Evolutionary conservation across 768 basidiomycete genomes (phyloP).

Genomic region (Lactifluus hygrophoroides): DNA sequence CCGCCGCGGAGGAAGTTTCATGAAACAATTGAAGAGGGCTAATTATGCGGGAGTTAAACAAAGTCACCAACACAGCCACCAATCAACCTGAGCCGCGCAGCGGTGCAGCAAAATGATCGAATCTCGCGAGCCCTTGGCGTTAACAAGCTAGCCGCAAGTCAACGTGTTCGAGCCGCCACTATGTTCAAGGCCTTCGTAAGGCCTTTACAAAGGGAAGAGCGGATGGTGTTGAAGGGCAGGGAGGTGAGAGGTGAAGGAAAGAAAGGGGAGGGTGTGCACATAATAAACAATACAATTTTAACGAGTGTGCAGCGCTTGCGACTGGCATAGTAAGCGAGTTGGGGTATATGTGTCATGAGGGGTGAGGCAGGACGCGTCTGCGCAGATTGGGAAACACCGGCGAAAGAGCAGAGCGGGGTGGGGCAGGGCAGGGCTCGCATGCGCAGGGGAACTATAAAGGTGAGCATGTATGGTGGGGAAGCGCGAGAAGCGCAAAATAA

Average conservation of each 20-base stretch:
- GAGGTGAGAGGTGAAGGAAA: neutral
- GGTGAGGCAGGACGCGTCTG: slow-evolving; percentile 1
- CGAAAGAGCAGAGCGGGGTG: neutral
- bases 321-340: slow-evolving; percentile 15
- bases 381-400: neutral
- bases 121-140: neutral
- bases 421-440: neutral
- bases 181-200: neutral
- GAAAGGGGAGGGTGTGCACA: neutral
- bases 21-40: neutral
- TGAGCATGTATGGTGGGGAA: neutral
- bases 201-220: neutral
- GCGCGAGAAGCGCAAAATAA: neutral
- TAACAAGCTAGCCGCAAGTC: neutral
- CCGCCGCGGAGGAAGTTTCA: neutral
- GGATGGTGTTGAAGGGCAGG: neutral
- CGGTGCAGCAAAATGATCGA: neutral
- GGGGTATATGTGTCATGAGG: slow-evolving; percentile 15
- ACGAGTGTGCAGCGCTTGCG: slow-evolving; percentile 15
- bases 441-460: neutral
- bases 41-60: neutral
- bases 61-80: neutral
- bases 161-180: neutral
- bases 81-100: neutral
- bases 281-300: slow-evolving; percentile 17